Evolutionary conservation across 1,284 basidiomycete species (phyloP), one percentile per base, ranked within the genome.

Genomic region (Trichosporon sp.): DNA sequence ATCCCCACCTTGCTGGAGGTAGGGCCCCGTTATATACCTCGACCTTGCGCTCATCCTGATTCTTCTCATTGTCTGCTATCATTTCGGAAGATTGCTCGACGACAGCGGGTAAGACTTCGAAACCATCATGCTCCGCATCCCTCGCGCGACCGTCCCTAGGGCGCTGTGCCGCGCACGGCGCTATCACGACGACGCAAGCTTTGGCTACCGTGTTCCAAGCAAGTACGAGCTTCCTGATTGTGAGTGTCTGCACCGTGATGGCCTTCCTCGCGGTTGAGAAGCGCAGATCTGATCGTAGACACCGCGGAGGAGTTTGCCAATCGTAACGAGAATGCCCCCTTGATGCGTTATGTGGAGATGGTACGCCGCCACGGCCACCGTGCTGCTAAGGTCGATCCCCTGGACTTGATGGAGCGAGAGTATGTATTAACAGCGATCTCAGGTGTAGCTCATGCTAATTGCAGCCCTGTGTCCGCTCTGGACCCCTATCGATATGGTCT

Each of bases 331-430:
- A 92, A 94, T 73, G 91, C 92, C 0, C 82, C 89, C 1, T 80
- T 95, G 13, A 81, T 95, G 34, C 88, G 92, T 44, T 94, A 93
- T 73, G 90, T 92, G 14, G 92, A 95, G 76, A 88, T 89, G 10
- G 85, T 94, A 68, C 85, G 92, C 25, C 67, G 77, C 36, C 81
- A 82, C 70, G 79, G 78, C 1, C 81, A 82, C 59, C 67, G 75
- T 29, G 75, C 75, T 10, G 75, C 75, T 4, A 64, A 70, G 65
- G 89, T 95, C 56, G 92, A 95, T 74, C 92, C 92, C 0, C 81
- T 95, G 23, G 90, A 92, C 78, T 80, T 95, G 56, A 88, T 94
- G 49, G 87, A 90, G 64, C 86, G 92, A 32, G 90, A 93, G 71
- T 87, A 88, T 72, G 73, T 67, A 11, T 21, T 9, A 14, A 7